Percentiles rank a stretch among this genome's conserved stretches.
Evolutionary conservation across 768 basidiomycete genomes (phyloP).

Genomic region (Chalciporus piperatus): DNA sequence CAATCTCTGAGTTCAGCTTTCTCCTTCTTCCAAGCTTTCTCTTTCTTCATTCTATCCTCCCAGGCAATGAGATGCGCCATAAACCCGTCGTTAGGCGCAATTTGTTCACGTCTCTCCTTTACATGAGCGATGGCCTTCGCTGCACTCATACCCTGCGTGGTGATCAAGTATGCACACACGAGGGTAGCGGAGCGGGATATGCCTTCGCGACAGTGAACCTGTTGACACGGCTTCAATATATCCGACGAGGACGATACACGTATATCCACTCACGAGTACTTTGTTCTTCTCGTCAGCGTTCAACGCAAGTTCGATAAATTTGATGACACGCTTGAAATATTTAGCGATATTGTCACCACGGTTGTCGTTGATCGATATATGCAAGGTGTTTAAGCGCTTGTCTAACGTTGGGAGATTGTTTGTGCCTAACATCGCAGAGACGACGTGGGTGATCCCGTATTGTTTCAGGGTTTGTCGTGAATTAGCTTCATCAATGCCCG

Average conservation of each 20-base stretch:
- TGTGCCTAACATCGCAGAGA: too few species aligned
- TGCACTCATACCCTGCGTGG: too few species aligned
- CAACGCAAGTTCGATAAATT: slow-evolving; percentile 51
- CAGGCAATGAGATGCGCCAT: slow-evolving; percentile 50
- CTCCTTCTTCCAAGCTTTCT: slow-evolving; percentile 10
- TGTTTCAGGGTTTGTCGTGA: too few species aligned
- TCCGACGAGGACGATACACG: not conserved
- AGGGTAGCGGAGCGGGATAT: slow-evolving; percentile 74
- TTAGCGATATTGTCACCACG: slow-evolving; percentile 39
- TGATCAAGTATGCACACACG: slow-evolving; percentile 70
- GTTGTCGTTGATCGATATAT: slow-evolving; percentile 49
- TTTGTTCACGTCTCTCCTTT: slow-evolving; percentile 51
- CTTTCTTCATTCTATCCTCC: slow-evolving; percentile 23
- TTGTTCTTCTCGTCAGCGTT: slow-evolving; percentile 39
- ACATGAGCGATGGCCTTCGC: slow-evolving; percentile 58
- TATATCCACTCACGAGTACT: slow-evolving; percentile 44
- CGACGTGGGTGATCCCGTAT: slow-evolving; percentile 71
- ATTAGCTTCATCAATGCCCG: too few species aligned
- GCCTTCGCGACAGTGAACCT: slow-evolving; percentile 80
- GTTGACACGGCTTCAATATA: not conserved
- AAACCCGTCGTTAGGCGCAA: slow-evolving; percentile 66
- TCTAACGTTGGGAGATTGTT: too few species aligned
- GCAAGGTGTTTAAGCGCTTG: too few species aligned
- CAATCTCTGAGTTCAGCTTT: too few species aligned
- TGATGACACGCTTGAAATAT: slow-evolving; percentile 48